Evolutionary conservation across 1,139 yeast species (phyloP).

Genomic region (Kodamaea sp.): DNA sequence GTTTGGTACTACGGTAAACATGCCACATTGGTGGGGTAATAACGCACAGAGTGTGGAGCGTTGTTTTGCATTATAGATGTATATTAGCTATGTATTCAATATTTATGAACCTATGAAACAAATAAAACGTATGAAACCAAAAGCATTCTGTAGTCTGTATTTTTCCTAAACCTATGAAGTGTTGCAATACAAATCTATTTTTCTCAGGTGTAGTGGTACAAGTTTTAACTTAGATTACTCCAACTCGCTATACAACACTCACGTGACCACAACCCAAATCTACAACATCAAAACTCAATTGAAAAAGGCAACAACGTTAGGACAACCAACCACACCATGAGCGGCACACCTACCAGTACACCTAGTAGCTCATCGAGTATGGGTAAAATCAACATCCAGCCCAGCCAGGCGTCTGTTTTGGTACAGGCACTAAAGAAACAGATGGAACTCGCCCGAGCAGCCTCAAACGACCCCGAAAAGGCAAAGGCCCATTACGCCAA

Average conservation of each 20-base stretch:
- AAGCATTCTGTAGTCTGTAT: too few species aligned
- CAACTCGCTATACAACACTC: too few species aligned
- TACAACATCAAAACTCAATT: not conserved
- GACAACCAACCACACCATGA: conserved; percentile 2
- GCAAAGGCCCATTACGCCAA: conserved; percentile 67
- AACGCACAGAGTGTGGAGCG: conserved; percentile 41
- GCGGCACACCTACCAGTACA: conserved; percentile 1
- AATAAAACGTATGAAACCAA: too few species aligned
- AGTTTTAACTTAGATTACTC: too few species aligned
- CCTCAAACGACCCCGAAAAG: conserved; percentile 55
- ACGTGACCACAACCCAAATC: not conserved
- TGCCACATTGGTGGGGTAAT: conserved; percentile 55
- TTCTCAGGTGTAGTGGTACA: too few species aligned
- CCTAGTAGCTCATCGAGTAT: too few species aligned
- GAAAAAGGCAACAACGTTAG: not conserved
- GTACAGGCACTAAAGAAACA: conserved; percentile 61
- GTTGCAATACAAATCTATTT: too few species aligned
- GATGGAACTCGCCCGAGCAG: conserved; percentile 60
- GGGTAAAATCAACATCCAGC: conserved; percentile 34
- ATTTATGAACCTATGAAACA: too few species aligned
- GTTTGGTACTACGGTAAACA: conserved; percentile 27
- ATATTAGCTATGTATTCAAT: too few species aligned
- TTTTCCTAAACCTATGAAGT: too few species aligned
- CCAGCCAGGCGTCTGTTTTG: conserved; percentile 62
- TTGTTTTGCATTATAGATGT: conserved; percentile 32